Conservation (phyloP, 371 early-diverging fungal genomes). For the Dichotomocladium elegans region DNA sequence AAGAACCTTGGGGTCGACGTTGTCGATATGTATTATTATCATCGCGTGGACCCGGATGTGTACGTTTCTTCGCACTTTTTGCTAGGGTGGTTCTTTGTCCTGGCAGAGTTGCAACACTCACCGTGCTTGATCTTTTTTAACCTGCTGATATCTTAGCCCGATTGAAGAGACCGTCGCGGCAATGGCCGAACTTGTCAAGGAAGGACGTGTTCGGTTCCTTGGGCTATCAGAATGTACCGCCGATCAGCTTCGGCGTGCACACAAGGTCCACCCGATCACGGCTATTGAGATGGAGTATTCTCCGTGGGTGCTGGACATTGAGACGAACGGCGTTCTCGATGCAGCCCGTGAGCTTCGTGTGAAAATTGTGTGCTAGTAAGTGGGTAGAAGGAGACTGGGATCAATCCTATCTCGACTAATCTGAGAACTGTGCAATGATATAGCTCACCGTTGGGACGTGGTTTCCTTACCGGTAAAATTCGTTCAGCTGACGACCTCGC, state of each 20-base stretch:
- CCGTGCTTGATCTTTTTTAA: too few species aligned
- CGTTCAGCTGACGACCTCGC: constrained; percentile 44
- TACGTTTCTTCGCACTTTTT: too few species aligned
- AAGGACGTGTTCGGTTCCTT: constrained; percentile 54
- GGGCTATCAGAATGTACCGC: constrained; percentile 61
- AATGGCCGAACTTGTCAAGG: constrained; percentile 56
- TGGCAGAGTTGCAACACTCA: too few species aligned
- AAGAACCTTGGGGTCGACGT: constrained; percentile 40
- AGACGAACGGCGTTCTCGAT: constrained; percentile 45
- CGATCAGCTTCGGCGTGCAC: constrained; percentile 48
- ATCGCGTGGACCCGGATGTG: constrained; percentile 45
- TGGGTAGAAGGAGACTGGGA: neutral
- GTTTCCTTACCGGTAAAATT: constrained; percentile 51
- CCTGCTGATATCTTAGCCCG: constrained; percentile 12
- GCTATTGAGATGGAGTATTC: constrained; percentile 56
- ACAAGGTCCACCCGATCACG: constrained; percentile 61
- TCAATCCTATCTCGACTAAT: neutral
- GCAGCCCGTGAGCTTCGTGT: constrained; percentile 56
- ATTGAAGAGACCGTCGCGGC: constrained; percentile 55
- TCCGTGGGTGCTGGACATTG: constrained; percentile 52
- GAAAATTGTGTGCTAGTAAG: constrained; percentile 49
- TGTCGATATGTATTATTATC: constrained; percentile 61
- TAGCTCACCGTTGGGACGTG: constrained; percentile 54
- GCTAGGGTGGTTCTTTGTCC: too few species aligned
- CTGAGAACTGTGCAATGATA: too few species aligned